These are phyloP conservation scores for Oryza meridionalis DNA, from an alignment of 176 grass and related monocot species.

Conservation along the genomic window DNA sequence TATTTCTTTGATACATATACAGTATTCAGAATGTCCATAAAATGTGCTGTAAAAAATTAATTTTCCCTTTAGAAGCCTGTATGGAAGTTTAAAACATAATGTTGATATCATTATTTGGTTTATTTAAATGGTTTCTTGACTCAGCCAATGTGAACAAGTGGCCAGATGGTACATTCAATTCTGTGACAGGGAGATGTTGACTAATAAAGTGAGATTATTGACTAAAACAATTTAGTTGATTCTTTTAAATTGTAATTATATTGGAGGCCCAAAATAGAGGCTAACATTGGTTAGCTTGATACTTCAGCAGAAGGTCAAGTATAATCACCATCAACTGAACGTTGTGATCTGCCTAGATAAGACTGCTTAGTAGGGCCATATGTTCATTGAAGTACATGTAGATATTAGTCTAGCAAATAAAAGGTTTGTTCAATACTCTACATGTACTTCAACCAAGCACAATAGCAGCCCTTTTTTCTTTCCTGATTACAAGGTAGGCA, in stretches of 20 bases:
- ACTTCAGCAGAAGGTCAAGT: slow-evolving; percentile 18
- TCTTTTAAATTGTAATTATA: slow-evolving; percentile 7
- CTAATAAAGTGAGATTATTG: slow-evolving; percentile 18
- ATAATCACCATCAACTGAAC: slow-evolving; percentile 15
- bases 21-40: neutral
- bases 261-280: slow-evolving; percentile 12
- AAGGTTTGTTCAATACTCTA: neutral
- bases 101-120: neutral
- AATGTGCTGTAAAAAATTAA: neutral
- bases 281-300: neutral
- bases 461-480: neutral
- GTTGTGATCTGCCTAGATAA: neutral
- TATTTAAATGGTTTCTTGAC: slow-evolving; percentile 32
- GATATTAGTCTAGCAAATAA: neutral
- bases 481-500: neutral
- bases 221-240: neutral
- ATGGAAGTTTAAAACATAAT: slow-evolving; percentile 2
- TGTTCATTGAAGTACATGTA: neutral
- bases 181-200: neutral
- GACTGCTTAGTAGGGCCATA: neutral
- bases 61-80: slow-evolving; percentile 1
- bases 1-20: neutral
- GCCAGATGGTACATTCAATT: slow-evolving; percentile 5
- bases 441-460: neutral
- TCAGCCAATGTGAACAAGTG: slow-evolving; percentile 22